Conservation (phyloP, 2,329 filamentous ascomycete genomes). For the Emmonsia crescens region DNA sequence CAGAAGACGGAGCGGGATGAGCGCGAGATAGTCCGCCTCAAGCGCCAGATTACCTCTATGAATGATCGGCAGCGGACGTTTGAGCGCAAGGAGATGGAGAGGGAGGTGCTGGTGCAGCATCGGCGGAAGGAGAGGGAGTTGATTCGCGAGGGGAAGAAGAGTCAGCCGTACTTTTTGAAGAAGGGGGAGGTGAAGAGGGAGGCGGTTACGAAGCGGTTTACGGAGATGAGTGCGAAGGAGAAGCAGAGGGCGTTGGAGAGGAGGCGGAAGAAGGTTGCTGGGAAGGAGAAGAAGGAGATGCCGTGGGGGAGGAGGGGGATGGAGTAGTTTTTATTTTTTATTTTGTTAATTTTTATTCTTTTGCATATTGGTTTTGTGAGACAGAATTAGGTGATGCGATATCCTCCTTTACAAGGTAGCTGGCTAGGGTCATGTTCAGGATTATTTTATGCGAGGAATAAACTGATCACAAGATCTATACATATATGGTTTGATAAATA, state of each 20-base stretch:
- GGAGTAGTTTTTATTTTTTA: slow-evolving; percentile 4
- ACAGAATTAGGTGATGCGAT: not conserved
- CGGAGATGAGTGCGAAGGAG: slow-evolving; percentile 73
- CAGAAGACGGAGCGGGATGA: slow-evolving; percentile 58
- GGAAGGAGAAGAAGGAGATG: slow-evolving; percentile 74
- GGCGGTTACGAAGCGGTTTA: slow-evolving; percentile 66
- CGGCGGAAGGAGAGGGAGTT: slow-evolving; percentile 72
- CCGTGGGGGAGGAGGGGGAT: slow-evolving; percentile 42
- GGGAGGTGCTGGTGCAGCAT: slow-evolving; percentile 62
- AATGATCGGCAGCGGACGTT: slow-evolving; percentile 65
- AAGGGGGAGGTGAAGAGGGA: slow-evolving; percentile 82
- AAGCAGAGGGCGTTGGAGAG: slow-evolving; percentile 76
- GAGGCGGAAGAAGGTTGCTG: slow-evolving; percentile 76
- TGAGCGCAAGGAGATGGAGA: slow-evolving; percentile 57
- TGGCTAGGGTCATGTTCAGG: not conserved
- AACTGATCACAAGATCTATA: not conserved
- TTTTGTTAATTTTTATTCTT: not conserved
- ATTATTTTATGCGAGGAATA: not conserved
- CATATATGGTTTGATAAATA: not conserved
- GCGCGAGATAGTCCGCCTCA: slow-evolving; percentile 56
- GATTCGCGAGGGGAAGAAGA: slow-evolving; percentile 71
- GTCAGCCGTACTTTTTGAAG: slow-evolving; percentile 82
- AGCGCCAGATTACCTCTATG: slow-evolving; percentile 65
- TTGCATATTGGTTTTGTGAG: not conserved
- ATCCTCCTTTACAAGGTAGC: not conserved